Evolutionary conservation across 2,329 filamentous ascomycete genomes (phyloP).

Genomic region (Phyllosticta capitalensis): DNA sequence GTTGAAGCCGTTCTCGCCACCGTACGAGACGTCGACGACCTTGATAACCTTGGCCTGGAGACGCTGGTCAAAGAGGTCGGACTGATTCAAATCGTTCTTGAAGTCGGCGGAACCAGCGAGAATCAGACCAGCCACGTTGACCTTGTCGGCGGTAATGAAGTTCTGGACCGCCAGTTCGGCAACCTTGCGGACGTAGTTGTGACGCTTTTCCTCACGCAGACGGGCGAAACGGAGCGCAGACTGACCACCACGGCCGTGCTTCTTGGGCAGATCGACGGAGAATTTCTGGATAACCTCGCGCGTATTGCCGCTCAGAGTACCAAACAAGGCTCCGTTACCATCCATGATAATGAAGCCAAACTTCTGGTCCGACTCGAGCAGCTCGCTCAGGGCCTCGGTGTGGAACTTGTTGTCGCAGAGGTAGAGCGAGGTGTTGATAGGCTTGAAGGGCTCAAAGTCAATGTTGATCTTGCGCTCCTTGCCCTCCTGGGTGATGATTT

Average conservation of each 20-base stretch:
- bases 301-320: conserved; percentile 93
- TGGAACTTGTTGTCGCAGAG: conserved; percentile 99
- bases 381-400: conserved; percentile 90
- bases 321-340: conserved; percentile 94
- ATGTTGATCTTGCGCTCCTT: conserved; percentile 99
- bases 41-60: conserved; percentile 96
- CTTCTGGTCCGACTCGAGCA: conserved; percentile 97
- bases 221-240: conserved; percentile 98
- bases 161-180: conserved; percentile 97
- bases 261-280: conserved; percentile 97
- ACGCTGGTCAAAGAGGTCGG: conserved; percentile 92
- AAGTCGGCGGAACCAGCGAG: conserved; percentile 96
- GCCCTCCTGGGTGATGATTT: conserved; percentile 98
- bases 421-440: conserved; percentile 98
- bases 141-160: conserved; percentile 97
- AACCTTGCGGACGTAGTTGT: conserved; percentile 99
- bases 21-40: conserved; percentile 97
- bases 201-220: conserved; percentile 98
- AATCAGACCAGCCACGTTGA: conserved; percentile 92
- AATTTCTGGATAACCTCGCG: conserved; percentile 97
- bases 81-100: conserved; percentile 98
- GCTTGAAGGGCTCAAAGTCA: conserved; percentile 99
- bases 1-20: conserved; percentile 99
- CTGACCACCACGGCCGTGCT: conserved; percentile 99
- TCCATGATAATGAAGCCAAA: conserved; percentile 99